Conservation (phyloP, 2,329 filamentous ascomycete genomes). For the Cyclaneusma minus region DNA sequence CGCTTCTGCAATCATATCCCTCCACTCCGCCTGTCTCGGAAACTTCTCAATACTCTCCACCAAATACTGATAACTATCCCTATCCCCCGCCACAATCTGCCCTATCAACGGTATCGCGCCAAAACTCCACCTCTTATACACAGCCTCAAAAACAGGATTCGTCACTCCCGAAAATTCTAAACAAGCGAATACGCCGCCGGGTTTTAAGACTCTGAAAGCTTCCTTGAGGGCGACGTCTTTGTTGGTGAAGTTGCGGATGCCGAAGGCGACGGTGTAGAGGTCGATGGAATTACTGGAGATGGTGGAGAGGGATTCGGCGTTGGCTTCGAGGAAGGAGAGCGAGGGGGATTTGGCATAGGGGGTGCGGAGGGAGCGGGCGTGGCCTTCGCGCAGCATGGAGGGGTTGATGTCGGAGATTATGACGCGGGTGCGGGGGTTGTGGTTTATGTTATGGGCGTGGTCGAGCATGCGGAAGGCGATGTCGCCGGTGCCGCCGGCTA, state of each 20-base stretch:
- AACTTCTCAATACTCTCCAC: constrained; percentile 96
- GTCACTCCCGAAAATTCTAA: constrained; percentile 79
- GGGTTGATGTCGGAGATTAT: constrained; percentile 95
- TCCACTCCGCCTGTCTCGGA: constrained; percentile 72
- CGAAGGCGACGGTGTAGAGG: constrained; percentile 93
- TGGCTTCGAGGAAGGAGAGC: constrained; percentile 73
- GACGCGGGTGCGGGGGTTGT: constrained; percentile 66
- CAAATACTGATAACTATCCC: constrained; percentile 94
- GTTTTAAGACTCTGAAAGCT: constrained; percentile 78
- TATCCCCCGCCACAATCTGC: constrained; percentile 82
- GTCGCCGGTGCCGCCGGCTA: constrained; percentile 92
- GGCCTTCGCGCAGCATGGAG: constrained; percentile 81
- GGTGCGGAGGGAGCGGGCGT: constrained; percentile 54
- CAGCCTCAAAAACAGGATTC: constrained; percentile 60
- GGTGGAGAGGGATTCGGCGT: constrained; percentile 59
- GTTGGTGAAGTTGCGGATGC: constrained; percentile 92
- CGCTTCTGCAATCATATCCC: constrained; percentile 66
- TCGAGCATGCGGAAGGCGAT: constrained; percentile 94
- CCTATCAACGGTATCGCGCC: constrained; percentile 87
- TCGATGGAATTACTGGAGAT: constrained; percentile 64
- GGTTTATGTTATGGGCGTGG: constrained; percentile 67
- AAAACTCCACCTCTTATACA: constrained; percentile 96
- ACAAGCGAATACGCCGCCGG: constrained; percentile 90
- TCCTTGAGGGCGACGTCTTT: constrained; percentile 71
- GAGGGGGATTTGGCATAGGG: constrained; percentile 33